phyloP scores from a whole-genome alignment of 768 basidiomycete genomes.

The Tricholoma matsutake region DNA sequence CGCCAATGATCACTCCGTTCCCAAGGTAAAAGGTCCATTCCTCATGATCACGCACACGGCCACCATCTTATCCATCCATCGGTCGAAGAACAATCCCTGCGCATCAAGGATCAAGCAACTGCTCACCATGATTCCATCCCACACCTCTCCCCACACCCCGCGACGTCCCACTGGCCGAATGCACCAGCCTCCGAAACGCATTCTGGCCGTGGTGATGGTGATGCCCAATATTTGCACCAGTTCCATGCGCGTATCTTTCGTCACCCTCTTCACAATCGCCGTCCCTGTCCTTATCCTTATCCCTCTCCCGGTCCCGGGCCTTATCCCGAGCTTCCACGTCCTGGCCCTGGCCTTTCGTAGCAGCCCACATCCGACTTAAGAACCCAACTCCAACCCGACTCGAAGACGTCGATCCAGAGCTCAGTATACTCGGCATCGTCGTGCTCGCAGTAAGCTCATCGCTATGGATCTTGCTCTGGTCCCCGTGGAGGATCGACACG shows the following conservation, averaged over 20 bases:
- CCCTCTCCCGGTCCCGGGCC: conserved; percentile 12
- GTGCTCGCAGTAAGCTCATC: conserved; percentile 28
- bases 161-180: conserved; percentile 23
- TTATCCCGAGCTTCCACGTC: conserved; percentile 21
- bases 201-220: conserved; percentile 16
- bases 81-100: not conserved
- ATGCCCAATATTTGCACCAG: conserved; percentile 6
- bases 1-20: not conserved
- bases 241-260: conserved; percentile 14
- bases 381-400: conserved; percentile 38
- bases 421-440: conserved; percentile 36
- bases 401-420: conserved; percentile 23
- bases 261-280: not conserved
- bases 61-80: not conserved
- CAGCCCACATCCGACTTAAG: conserved; percentile 75
- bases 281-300: not conserved
- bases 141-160: conserved; percentile 9
- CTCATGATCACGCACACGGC: not conserved
- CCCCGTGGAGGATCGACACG: conserved; percentile 9
- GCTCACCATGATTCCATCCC: not conserved
- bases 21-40: conserved; percentile 1
- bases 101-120: conserved; percentile 11
- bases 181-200: conserved; percentile 29
- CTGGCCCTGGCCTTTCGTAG: conserved; percentile 30
- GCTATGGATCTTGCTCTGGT: conserved; percentile 1